These are phyloP conservation scores for Lactarius sp. DNA, from an alignment of 768 basidiomycete genomes.

Conservation along the genomic window DNA sequence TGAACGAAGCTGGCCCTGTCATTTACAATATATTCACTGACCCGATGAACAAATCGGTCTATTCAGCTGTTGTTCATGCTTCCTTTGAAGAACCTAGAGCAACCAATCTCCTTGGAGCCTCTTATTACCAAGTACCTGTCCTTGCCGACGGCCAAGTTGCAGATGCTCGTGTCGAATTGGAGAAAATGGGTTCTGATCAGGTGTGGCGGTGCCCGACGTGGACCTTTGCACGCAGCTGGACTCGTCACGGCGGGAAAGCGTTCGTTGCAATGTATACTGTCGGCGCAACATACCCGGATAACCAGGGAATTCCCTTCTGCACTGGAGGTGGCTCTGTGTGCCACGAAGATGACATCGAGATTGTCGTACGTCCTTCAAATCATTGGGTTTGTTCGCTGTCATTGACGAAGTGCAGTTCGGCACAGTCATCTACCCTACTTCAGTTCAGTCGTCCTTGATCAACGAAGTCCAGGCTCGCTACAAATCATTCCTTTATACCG, in stretches of 20 bases:
- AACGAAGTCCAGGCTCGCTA: slow-evolving; percentile 68
- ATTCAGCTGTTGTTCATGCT: slow-evolving; percentile 36
- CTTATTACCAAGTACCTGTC: slow-evolving; percentile 42
- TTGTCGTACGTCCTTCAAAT: slow-evolving; percentile 48
- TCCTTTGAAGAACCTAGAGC: slow-evolving; percentile 48
- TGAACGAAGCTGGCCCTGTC: slow-evolving; percentile 65
- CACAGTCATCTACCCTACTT: slow-evolving; percentile 50
- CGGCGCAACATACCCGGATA: slow-evolving; percentile 70
- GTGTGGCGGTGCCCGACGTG: slow-evolving; percentile 66
- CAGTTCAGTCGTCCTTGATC: slow-evolving; percentile 53
- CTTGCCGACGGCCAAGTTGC: slow-evolving; percentile 31
- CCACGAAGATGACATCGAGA: slow-evolving; percentile 79
- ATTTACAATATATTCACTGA: slow-evolving; percentile 45
- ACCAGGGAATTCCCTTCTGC: slow-evolving; percentile 53
- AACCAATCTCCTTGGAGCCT: slow-evolving; percentile 38
- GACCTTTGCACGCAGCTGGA: slow-evolving; percentile 68
- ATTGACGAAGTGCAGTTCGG: slow-evolving; percentile 37
- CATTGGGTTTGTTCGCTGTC: slow-evolving; percentile 32
- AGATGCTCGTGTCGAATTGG: slow-evolving; percentile 55
- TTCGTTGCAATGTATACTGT: slow-evolving; percentile 61
- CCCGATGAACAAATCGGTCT: slow-evolving; percentile 38
- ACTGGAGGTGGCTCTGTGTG: slow-evolving; percentile 54
- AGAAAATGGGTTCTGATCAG: slow-evolving; percentile 60
- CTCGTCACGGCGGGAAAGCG: slow-evolving; percentile 55
- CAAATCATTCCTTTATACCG: slow-evolving; percentile 55